Evolutionary conservation across 1,139 yeast species (phyloP).

Genomic region (Candida freyschussii): DNA sequence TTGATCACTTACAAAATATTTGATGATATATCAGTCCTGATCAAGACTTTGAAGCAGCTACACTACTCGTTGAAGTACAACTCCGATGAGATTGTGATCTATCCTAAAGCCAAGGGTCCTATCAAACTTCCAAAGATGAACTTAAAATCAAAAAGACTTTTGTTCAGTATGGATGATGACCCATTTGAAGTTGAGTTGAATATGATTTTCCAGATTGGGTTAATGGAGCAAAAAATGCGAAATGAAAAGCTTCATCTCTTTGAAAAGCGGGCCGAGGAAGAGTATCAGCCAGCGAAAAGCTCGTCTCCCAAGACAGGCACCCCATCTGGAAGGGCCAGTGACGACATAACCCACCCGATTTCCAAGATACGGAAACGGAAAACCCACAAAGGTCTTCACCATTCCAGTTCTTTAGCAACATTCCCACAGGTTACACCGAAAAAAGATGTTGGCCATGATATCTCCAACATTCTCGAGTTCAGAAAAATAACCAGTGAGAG

Average conservation of each 20-base stretch:
- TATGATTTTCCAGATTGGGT: conserved; percentile 73
- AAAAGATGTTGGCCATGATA: not conserved
- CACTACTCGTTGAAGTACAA: conserved; percentile 41
- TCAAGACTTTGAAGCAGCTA: conserved; percentile 54
- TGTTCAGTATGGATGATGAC: conserved; percentile 70
- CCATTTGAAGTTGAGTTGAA: conserved; percentile 79
- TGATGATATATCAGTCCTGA: conserved; percentile 53
- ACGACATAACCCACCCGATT: not conserved
- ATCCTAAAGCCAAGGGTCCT: conserved; percentile 34
- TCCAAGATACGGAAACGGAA: conserved; percentile 7
- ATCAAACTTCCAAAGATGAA: conserved; percentile 45
- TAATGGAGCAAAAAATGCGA: conserved; percentile 64
- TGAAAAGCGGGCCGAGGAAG: conserved; percentile 32
- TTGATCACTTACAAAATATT: conserved; percentile 57
- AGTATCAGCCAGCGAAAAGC: conserved; percentile 31
- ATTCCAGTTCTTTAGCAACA: conserved; percentile 5
- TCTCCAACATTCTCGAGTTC: conserved; percentile 1
- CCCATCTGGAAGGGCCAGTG: conserved; percentile 2
- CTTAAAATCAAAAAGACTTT: conserved; percentile 40
- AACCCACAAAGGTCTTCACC: conserved; percentile 3
- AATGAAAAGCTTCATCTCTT: conserved; percentile 53
- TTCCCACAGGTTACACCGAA: conserved; percentile 5
- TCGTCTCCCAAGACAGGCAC: conserved; percentile 38
- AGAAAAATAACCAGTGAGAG: conserved; percentile 5
- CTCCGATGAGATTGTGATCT: conserved; percentile 31